Evolutionary conservation across 208 protist genomes (phyloP), one percentile per base, ranked within the genome.

Genomic region (Trypanosoma cruzi): DNA sequence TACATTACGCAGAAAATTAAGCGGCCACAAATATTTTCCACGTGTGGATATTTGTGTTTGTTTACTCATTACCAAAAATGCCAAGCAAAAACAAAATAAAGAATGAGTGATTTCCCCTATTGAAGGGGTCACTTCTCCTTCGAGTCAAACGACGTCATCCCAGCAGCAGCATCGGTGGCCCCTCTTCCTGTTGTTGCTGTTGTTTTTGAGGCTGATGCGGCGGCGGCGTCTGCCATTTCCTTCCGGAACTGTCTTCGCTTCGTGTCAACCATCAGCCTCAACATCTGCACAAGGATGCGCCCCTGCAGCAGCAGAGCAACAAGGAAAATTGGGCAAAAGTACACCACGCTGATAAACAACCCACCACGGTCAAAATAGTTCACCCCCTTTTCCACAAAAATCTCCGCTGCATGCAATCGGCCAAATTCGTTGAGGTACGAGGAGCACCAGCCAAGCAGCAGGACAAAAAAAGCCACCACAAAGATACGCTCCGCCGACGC

Each of bases 361-460:
- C 82, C 84, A 22, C 63, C 63, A n/a, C 80, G 71, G 8, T 89
- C 84, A 84, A 96, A 93, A 71, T 96, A 96, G 59, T 92, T 91
- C 7, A 79, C 65, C 0, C 73, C 61, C 16, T 75, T 66, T 46
- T 83, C 80, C 20, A 34, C 20, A 64, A 96, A 92, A 18, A 93
- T 31, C 11, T 40, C 18, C 0, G 49, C 34, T 0, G 68, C 77
- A 61, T 91, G 67, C 7, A 46, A 58, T 18, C 61, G 62, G 24
- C 85, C 82, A 1, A 64, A 61, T 0, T 58, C 46, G 58, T 89
- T 90, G 13, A 91, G 57, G 24, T 59, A 62, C 10, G 75, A 71
- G 32, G 74, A 71, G 52, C 58, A 58, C 32, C 74, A 77, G 22
- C 69, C 74, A 14, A 86, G 55, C 2, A 82, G 54, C 22, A 84